Evolutionary conservation across 2,329 filamentous ascomycete species (phyloP), one percentile per base, ranked within the genome.

Genomic region (Colletotrichum sp.): DNA sequence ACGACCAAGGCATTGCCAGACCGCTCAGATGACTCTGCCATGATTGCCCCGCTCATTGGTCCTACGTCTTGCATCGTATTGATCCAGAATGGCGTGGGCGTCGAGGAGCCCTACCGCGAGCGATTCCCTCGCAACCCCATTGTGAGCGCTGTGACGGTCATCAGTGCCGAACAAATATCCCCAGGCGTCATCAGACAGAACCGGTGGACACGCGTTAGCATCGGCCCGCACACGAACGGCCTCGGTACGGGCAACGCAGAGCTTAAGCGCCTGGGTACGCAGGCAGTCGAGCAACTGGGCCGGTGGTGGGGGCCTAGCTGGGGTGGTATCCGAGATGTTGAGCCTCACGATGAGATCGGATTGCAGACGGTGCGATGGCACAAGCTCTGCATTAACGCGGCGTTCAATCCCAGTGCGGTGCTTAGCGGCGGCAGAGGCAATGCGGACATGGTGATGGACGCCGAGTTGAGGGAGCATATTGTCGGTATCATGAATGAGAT

Each of bases 331-430:
- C 89, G 89, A 75, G 93, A 95, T 82, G 92, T 92, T 7, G 90
- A 92, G 76, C 86, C 89, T 9, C 92, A 93, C 79, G 88, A 90
- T 63, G 92, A 94, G 82, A 85, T 92, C 36, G 93, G 92, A 75
- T 86, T 95, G 62, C 94, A 95, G 83, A 89, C 92, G 57, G 90
- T 95, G 22, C 88, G 93, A 28, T 95, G 93, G 93, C 93, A 95
- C 83, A 95, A 95, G 83, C 90, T 95, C 77, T 93, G 92, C 80
- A 95, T 95, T 86, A 95, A 95, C 83, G 92, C 93, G 0, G 91
- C 92, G 68, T 94, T 95, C 89, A 95, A 95, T 84, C 93, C 93
- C 0, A 93, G 91, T 1, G 92, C 93, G 3, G 93, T 95, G 9
- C 88, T 95, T 1, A 91, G 90, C 1, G 92, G 92, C 15, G 92